Evolutionary conservation across 2,329 filamentous ascomycete genomes (phyloP), one percentile per base, ranked within the genome.

Genomic region (Talaromyces amestolkiae): DNA sequence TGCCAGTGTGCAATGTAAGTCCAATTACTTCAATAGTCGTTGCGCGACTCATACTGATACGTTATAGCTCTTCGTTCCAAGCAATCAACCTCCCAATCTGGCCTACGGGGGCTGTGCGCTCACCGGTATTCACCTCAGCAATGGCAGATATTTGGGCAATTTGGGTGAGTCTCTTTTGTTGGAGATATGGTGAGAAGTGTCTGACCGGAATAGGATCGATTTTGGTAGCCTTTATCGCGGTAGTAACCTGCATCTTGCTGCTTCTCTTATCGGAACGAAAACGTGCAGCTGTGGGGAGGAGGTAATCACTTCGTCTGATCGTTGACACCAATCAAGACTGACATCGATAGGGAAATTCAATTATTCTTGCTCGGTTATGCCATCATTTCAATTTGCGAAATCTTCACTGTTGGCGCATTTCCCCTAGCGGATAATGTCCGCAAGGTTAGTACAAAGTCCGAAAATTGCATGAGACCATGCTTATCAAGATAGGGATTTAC

Each of bases 391-490:
- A 91, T 99, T 73, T 97, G 93, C 80, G 95, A 98, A 78, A 97
- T 99, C 73, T 97, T 99, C 80, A 93, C 93, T 0, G 88, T 98
- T 41, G 95, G 95, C 70, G 91, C 89, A 35, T 94, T 99, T 72
- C 93, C 94, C 2, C 80, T 97, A 22, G 82, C 86, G 70, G 80
- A 84, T 61, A 86, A 80, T 59, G 90, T 91, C 66, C 88, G 93
- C 68, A 80, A 81, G 75, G 76, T 85, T 91, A 72, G 92, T 91
- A 27, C 27, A 37, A 51, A 24, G 6, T 58, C 13, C 17, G n/a
- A 31, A 22, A 24, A 45, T 37, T 59, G 31, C 13, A 51, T n/a
- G 39, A 19, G 17, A 17, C n/a, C 43, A 39, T 31, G 31, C 43
- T 47, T 13, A 49, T 58, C 51, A 13, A 39, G 19, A 27, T n/a